Evolutionary conservation across 23 red algal species (phyloP), one percentile per base, ranked within the genome.

Genomic region (Agarophyton chilense): DNA sequence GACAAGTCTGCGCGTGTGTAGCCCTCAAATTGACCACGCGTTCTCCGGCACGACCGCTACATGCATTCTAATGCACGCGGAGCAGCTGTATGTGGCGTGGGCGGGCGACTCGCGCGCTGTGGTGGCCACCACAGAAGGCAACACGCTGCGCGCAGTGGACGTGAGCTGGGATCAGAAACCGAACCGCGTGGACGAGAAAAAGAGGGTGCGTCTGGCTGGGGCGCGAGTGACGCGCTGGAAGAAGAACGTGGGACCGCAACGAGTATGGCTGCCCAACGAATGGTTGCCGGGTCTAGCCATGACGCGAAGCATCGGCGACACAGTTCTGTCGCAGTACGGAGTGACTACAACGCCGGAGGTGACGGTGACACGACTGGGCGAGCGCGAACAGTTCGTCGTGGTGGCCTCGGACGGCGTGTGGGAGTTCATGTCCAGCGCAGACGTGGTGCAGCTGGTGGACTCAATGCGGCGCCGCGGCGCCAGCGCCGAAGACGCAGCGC

Each of bases 301-400:
- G 97, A 99, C 92, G n/a, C 93, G 97, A 39, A 94, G 89, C 40
- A 77, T 99, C 51, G 97, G 97, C 45, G 97, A 99, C 57, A 94
- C 89, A 0, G 74, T 95, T 4, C 50, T 99, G 74, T 92, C 89
- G 16, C 50, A 52, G 58, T 79, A 87, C 36, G 97, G 97, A 9
- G 97, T 95, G 35, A 65, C 64, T 0, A 54, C 97, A 0, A 89
- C 82, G 41, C 97, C 97, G 26, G 97, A 99, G 50, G 53, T 99
- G 42, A 92, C 68, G 6, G 85, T 87, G 12, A 79, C 90, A 8
- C 49, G 55, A 14, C 38, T 99, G 2, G 72, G 83, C 65, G 14
- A 7, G 16, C 63, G 56, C 68, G 97, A 99, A 28, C 57, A 71
- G 49, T 96, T 94, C 67, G 22, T 99, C 18, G 91, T 99, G 29